Evolutionary conservation across 2,329 filamentous ascomycete species (phyloP), one percentile per base, ranked within the genome.

Genomic region (Chaetothyriales sp.): DNA sequence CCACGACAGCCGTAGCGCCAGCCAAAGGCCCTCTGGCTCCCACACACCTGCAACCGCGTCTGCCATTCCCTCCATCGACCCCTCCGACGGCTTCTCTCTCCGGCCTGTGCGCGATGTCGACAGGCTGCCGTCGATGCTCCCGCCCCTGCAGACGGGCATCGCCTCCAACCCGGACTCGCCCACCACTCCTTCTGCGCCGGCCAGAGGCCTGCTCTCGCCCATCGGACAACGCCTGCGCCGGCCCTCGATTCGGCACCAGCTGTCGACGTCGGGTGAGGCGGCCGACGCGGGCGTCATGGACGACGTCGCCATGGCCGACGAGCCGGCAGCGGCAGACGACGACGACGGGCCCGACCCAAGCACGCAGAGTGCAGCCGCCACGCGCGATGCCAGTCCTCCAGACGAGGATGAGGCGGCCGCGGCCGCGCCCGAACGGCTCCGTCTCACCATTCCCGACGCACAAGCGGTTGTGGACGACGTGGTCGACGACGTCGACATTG

Each of bases 401-500:
- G 54, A 53, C 37, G 82, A 87, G 49, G 74, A 74, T 48, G 80
- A 76, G 43, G 82, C 81, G 49, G 74, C 73, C 48, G 80, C 76
- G 43, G 82, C 81, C 50, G 80, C 85, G 2, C 77, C 82, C 2
- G 80, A 94, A 33, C 15, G 33, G 13, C 46, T 47, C 28, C 83
- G 85, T 28, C 70, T 95, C 55, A 80, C 83, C 2, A 84, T 87
- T 6, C 85, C 85, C 1, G 85, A 85, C 33, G 88, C 92, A 62
- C 80, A 82, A 61, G 87, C 94, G 60, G 80, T 86, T 10, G n/a
- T n/a, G n/a, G n/a, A n/a, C n/a, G n/a, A n/a, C n/a, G n/a, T n/a
- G n/a, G n/a, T n/a, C n/a, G 89, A 90, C 52, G 88, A 89, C 0
- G 95, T 97, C 69, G 94, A 95, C 69, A 94, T 95, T 62, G 89